Conservation (phyloP, 2,329 filamentous ascomycete genomes). For the Trichoderma aggressivum region DNA sequence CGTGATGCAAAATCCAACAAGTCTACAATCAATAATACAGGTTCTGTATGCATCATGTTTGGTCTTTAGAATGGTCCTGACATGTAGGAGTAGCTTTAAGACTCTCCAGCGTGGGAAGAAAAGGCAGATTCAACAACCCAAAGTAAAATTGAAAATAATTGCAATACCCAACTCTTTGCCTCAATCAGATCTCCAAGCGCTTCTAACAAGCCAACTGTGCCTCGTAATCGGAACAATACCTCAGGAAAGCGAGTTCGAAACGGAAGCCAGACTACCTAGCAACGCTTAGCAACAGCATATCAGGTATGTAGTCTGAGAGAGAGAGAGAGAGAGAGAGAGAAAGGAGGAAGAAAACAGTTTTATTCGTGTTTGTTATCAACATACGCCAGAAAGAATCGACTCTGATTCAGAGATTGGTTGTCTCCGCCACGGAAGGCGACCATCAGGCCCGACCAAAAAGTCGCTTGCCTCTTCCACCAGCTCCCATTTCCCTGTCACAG, state of each 20-base stretch:
- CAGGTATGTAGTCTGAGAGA: neutral
- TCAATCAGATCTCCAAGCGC: neutral
- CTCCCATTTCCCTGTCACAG: conserved; percentile 33
- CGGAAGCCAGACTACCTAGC: neutral
- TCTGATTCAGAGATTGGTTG: conserved; percentile 36
- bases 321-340: neutral
- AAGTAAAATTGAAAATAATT: neutral
- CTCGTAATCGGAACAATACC: neutral
- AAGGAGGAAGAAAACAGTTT: neutral
- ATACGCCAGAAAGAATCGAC: conserved; percentile 31
- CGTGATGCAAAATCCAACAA: too few species aligned
- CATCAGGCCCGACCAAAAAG: conserved; percentile 30
- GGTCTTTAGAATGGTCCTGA: neutral
- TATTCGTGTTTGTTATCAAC: conserved; percentile 16
- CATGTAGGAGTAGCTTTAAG: fast-evolving
- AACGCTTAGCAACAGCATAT: neutral
- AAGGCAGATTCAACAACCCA: neutral
- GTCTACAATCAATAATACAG: too few species aligned
- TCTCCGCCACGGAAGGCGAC: conserved; percentile 33
- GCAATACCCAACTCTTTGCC: neutral
- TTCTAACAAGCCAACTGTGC: neutral
- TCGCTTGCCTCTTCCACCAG: conserved; percentile 38
- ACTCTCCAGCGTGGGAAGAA: too few species aligned
- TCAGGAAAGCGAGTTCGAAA: neutral
- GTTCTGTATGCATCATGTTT: neutral